Evolutionary conservation across 305 asterid species (phyloP).

Genomic region (Solanum hybrid): DNA sequence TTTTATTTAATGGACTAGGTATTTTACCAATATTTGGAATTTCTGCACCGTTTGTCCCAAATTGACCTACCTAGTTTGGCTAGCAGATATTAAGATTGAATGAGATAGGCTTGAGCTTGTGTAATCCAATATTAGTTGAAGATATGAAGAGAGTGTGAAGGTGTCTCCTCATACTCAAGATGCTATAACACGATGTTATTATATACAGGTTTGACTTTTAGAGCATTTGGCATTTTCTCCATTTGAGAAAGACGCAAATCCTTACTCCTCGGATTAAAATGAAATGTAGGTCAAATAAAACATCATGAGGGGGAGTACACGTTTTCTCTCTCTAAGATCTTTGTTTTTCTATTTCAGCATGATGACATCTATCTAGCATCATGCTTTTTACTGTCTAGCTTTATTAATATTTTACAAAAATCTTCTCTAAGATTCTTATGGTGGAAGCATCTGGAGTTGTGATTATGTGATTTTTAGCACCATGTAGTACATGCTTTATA

Average conservation of each 20-base stretch:
- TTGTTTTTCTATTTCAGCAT: not conserved
- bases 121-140: not conserved
- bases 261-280: not conserved
- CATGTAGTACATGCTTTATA: not conserved
- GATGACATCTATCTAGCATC: not conserved
- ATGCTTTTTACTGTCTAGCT: not conserved
- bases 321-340: not conserved
- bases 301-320: not conserved
- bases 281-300: not conserved
- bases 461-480: not conserved
- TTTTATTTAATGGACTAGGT: not conserved
- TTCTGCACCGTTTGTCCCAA: not conserved
- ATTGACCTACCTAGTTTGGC: not conserved
- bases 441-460: not conserved
- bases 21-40: not conserved
- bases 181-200: not conserved
- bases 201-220: not conserved
- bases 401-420: not conserved
- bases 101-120: not conserved
- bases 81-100: not conserved
- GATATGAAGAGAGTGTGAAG: not conserved
- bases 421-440: not conserved
- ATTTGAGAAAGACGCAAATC: not conserved
- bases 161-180: not conserved
- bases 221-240: not conserved